These are phyloP conservation scores for Effrenium voratum DNA, from an alignment of 73 alveolate genomes.

Conservation along the genomic window DNA sequence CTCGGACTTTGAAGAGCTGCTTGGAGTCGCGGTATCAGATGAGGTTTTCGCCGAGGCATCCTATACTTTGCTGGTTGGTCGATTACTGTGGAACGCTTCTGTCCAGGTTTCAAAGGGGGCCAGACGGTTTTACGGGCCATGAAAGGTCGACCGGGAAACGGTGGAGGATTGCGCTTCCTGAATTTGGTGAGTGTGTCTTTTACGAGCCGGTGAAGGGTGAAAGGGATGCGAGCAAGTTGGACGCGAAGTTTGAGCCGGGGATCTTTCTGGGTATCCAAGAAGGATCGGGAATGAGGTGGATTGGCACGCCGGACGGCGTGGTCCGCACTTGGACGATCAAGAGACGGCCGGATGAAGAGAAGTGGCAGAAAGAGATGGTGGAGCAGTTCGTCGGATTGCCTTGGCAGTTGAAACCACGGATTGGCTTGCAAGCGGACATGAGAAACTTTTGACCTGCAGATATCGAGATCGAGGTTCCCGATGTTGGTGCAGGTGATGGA, in stretches of 20 bases:
- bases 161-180: not conserved
- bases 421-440: not conserved
- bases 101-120: not conserved
- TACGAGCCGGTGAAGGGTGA: not conserved
- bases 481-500: not conserved
- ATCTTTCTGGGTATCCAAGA: not conserved
- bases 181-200: not conserved
- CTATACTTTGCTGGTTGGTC: not conserved
- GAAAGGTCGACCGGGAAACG: not conserved
- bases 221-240: not conserved
- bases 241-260: not conserved
- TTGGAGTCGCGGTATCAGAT: not conserved
- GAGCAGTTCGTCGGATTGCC: not conserved
- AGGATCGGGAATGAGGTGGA: not conserved
- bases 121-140: not conserved
- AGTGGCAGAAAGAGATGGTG: not conserved
- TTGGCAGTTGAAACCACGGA: not conserved
- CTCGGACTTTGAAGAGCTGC: not conserved
- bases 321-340: not conserved
- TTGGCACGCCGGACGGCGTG: not conserved
- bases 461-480: not conserved
- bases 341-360: not conserved
- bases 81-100: not conserved
- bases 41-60: not conserved
- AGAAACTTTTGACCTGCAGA: not conserved